phyloP scores from a whole-genome alignment of 2,329 filamentous ascomycete genomes.

The Epichloe sylvatica region DNA sequence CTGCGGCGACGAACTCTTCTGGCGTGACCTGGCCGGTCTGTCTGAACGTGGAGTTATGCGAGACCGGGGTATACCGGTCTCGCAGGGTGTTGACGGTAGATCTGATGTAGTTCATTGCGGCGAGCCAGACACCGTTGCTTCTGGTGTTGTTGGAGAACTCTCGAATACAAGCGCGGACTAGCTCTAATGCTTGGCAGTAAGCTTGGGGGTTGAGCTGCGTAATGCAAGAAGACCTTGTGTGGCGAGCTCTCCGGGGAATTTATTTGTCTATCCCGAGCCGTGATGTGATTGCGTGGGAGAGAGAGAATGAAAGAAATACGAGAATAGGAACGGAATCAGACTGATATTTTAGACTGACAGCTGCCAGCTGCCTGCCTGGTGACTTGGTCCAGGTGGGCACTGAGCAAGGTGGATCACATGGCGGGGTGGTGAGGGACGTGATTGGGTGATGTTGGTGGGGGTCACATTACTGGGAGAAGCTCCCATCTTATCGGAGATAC shows the following conservation, averaged over 20 bases:
- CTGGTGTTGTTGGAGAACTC: neutral
- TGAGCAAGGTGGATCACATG: constrained; percentile 16
- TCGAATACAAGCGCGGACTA: too few relatives aligned
- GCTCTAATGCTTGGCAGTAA: too few relatives aligned
- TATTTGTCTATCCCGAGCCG: too few relatives aligned
- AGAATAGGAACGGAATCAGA: neutral
- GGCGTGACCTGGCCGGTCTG: constrained; percentile 90
- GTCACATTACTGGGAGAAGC: neutral
- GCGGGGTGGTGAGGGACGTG: constrained; percentile 3
- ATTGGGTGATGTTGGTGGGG: neutral
- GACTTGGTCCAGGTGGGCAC: constrained; percentile 7
- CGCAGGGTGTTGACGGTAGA: constrained; percentile 85
- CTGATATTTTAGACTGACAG: neutral
- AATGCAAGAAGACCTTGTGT: too few relatives aligned
- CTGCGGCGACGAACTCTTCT: constrained; percentile 88
- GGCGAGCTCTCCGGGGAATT: too few relatives aligned
- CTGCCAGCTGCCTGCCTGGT: constrained; percentile 6
- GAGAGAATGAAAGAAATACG: neutral
- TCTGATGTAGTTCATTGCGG: constrained; percentile 73
- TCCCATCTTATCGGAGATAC: neutral
- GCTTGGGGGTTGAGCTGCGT: too few relatives aligned
- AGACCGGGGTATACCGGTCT: constrained; percentile 80
- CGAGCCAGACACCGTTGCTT: constrained; percentile 9
- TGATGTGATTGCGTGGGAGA: too few relatives aligned
- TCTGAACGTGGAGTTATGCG: constrained; percentile 85